Base-by-base conservation (phyloP, 148 eudicot species). In the Rheum nobile region DNA sequence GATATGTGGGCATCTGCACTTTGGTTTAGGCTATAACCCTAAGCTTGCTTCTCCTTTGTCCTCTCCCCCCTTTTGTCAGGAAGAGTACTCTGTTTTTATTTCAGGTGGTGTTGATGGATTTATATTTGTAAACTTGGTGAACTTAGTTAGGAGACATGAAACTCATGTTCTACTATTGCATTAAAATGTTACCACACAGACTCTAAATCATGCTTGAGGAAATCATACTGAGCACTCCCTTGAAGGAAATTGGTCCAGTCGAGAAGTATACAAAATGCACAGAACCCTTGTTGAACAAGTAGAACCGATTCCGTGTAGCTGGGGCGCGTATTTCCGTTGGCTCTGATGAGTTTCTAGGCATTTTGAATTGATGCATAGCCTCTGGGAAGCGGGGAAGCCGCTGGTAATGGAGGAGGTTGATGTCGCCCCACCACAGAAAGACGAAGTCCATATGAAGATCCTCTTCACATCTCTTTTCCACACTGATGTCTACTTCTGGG, bases 381-480 rank as follows among this genome's bases (percentile, higher is more conserved):
- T n/a, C n/a, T 90, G 96, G 96, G 96, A 90, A 80, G 91, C 96
- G 19, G 93, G 91, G 67, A 90, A 90, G 73, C 92, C 96, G 0
- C 67, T 90, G 19, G 89, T 85, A 75, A 88, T 90, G 0, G 96
- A 88, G 67, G 89, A 87, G 71, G 91, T 90, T 55, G 93, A 90
- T 77, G 93, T 90, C 28, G 96, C 90, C 0, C 96, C 96, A 26
- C 96, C 96, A 37, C 91, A 86, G 82, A 84, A 84, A 67, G 71
- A 80, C 83, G 96, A 90, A 75, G 96, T 90, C 74, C 86, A 93
- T 6, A 67, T 90, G 26, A 88, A 85, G 84, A 90, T 90, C 76
- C 89, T 88, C 61, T 83, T 78, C 82, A 88, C 96, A 42, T 84
- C 96, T 17, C 91, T 90, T 28, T 90, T 92, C 77, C 93, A 87